Evolutionary conservation across 1,284 basidiomycete species (phyloP).

Genomic region (Sanghuangporus baumii): DNA sequence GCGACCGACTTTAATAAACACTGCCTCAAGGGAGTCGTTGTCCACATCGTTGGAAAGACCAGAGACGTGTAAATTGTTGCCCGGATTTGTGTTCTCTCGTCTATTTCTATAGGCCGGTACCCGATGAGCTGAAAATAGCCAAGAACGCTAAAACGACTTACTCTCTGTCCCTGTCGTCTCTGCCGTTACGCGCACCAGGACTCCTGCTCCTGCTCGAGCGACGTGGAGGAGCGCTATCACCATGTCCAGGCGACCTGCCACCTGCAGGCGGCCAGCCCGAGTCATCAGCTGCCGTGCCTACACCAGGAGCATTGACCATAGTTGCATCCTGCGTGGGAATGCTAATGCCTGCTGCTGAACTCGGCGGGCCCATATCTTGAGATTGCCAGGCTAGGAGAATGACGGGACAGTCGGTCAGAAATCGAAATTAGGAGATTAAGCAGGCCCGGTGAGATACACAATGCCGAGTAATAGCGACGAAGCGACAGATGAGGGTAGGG

Average conservation of each 20-base stretch:
- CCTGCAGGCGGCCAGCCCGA: conserved; percentile 34
- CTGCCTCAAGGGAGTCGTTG: conserved; percentile 81
- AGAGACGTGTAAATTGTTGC: conserved; percentile 96
- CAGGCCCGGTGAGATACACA: neutral
- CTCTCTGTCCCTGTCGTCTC: conserved; percentile 32
- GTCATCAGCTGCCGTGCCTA: conserved; percentile 32
- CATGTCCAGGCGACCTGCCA: conserved; percentile 44
- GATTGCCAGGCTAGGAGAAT: conserved; percentile 63
- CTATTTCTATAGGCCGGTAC: conserved; percentile 23
- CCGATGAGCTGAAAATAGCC: conserved; percentile 9
- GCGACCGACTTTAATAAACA: conserved; percentile 85
- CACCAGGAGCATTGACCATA: conserved; percentile 35
- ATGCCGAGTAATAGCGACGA: neutral
- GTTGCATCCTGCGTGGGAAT: conserved; percentile 56
- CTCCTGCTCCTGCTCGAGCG: conserved; percentile 64
- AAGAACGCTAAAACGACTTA: neutral
- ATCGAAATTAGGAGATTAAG: neutral
- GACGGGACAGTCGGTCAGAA: conserved; percentile 14
- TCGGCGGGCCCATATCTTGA: conserved; percentile 64
- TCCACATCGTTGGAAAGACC: conserved; percentile 78
- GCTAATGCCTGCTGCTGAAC: conserved; percentile 44
- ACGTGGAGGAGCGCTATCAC: conserved; percentile 47
- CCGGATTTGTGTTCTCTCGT: conserved; percentile 63
- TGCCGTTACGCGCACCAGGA: conserved; percentile 42
- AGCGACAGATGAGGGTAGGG: neutral